Evolutionary conservation across 495 filamentous ascomycete genomes (phyloP).

Genomic region (Penicillium goetzii): DNA sequence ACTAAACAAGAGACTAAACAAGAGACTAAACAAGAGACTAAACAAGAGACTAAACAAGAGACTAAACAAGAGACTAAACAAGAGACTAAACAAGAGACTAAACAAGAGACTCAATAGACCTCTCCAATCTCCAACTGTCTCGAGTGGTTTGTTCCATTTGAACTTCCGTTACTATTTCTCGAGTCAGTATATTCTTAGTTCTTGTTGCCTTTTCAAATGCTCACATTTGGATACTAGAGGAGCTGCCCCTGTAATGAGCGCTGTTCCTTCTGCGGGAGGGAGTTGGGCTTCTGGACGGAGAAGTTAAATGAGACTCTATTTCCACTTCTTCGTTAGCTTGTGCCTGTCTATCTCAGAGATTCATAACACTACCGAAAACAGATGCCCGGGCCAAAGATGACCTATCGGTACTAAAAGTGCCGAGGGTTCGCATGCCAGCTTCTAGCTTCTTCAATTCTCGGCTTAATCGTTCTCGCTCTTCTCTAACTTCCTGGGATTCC

Average conservation of each 20-base stretch:
- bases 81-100: background rate
- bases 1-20: too few relatives aligned
- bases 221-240: background rate
- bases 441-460: background rate
- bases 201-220: background rate
- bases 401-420: background rate
- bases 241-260: background rate
- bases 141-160: background rate
- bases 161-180: background rate
- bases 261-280: background rate
- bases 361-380: background rate
- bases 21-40: too few relatives aligned
- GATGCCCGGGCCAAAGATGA: background rate
- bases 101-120: background rate
- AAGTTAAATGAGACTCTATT: background rate
- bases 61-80: too few relatives aligned
- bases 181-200: background rate
- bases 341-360: background rate
- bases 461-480: background rate
- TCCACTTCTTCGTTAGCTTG: background rate
- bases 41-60: too few relatives aligned
- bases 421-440: background rate
- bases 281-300: background rate
- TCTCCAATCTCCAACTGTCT: background rate
- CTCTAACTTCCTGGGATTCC: slow-evolving; percentile 18